These are phyloP conservation scores for Geotrichum restrictum DNA, from an alignment of 1,139 yeast species.

Conservation along the genomic window DNA sequence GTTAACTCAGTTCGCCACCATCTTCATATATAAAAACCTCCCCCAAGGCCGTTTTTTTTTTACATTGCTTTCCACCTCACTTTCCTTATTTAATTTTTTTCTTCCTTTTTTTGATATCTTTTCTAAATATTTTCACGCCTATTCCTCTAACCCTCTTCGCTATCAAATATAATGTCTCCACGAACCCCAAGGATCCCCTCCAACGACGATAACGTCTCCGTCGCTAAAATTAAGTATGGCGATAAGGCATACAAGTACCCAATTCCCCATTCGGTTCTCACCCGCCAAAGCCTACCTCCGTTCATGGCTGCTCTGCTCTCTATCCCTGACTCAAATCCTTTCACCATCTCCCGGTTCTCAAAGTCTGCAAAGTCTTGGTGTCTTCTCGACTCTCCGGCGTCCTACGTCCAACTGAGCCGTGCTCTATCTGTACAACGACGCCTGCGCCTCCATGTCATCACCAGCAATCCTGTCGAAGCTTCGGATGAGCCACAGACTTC, in stretches of 20 bases:
- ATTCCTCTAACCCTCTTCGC: no score
- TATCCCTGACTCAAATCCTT: not conserved
- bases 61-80: not conserved
- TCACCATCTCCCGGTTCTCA: slow-evolving; percentile 28
- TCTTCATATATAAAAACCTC: not conserved
- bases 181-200: not conserved
- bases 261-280: not conserved
- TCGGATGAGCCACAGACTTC: not conserved
- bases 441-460: slow-evolving; percentile 27
- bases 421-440: slow-evolving; percentile 42
- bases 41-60: not conserved
- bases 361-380: slow-evolving; percentile 42
- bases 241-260: not conserved
- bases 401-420: slow-evolving; percentile 47
- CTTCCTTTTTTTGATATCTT: not conserved
- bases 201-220: not conserved
- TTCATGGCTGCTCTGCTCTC: not conserved
- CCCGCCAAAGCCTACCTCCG: not conserved
- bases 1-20: not conserved
- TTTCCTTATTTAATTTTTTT: no score
- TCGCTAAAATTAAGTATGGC: slow-evolving; percentile 3
- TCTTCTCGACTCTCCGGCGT: slow-evolving; percentile 41
- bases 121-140: not conserved
- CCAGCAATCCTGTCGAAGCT: not conserved
- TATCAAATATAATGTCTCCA: not conserved